Evolutionary conservation across 345 rosid genomes (phyloP).

Genomic region (Brassica incana): DNA sequence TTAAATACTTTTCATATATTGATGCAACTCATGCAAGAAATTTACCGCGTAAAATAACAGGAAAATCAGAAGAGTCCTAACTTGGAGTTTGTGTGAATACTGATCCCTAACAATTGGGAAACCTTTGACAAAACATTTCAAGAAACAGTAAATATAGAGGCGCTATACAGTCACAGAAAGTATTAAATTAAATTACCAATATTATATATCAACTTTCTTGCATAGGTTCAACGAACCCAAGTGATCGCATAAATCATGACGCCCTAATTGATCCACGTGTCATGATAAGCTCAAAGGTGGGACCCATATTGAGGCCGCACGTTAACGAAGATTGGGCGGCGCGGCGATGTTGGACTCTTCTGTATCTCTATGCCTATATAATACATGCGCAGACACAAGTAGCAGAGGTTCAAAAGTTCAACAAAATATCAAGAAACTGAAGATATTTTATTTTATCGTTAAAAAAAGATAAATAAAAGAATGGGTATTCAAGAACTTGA

Average conservation of each 20-base stretch:
- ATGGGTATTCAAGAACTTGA: conserved; percentile 75
- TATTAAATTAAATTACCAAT: not conserved
- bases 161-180: not conserved
- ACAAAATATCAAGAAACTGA: conserved; percentile 10
- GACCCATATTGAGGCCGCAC: conserved; percentile 26
- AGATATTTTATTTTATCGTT: not conserved
- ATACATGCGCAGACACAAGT: conserved; percentile 15
- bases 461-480: conserved; percentile 18
- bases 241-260: conserved; percentile 32
- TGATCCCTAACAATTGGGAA: conserved; percentile 18
- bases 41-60: conserved; percentile 1
- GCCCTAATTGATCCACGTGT: conserved; percentile 36
- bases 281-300: conserved; percentile 27
- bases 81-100: not conserved
- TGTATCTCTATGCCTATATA: not conserved
- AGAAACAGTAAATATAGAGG: not conserved
- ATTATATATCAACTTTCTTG: not conserved
- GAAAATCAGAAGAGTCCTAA: not conserved
- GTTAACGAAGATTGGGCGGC: conserved; percentile 39
- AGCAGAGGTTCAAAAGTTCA: conserved; percentile 13
- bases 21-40: not conserved
- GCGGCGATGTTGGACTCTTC: conserved; percentile 16
- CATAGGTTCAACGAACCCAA: conserved; percentile 40
- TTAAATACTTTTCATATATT: not conserved
- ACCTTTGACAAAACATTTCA: not conserved